Conservation (phyloP, 306 rosid species). For the Trifolium repens region DNA sequence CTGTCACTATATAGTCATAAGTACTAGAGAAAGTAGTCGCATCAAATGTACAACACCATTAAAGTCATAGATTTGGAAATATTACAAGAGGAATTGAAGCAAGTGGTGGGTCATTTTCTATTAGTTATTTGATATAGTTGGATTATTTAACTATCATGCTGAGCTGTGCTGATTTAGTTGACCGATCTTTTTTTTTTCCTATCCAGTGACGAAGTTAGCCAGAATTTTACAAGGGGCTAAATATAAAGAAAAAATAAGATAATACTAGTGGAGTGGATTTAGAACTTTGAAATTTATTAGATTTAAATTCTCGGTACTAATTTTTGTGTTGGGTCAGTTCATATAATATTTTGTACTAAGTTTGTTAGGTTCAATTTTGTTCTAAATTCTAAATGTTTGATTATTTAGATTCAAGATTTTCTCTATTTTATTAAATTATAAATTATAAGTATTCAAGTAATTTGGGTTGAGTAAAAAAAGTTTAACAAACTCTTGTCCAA, state of each 20-base stretch:
- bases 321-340: no score
- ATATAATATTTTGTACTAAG: no score
- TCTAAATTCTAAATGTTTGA: no score
- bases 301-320: no score
- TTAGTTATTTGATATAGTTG: conserved; percentile 55
- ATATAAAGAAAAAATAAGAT: no score
- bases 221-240: no score
- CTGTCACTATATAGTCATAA: not conserved
- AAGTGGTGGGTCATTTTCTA: conserved; percentile 70
- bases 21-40: not conserved
- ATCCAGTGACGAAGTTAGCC: no score
- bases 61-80: conserved; percentile 57
- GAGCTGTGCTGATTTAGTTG: conserved; percentile 47
- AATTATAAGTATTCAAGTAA: not conserved
- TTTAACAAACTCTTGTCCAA: not conserved
- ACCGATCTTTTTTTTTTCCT: not conserved
- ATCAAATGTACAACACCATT: conserved; percentile 53
- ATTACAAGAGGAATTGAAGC: conserved; percentile 50
- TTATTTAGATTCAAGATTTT: no score
- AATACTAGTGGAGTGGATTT: no score
- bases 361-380: no score
- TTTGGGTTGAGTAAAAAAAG: no score
- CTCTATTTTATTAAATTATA: not conserved
- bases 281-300: no score
- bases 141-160: conserved; percentile 33